Conservation (phyloP, 2,329 filamentous ascomycete genomes). For the Fusarium drepaniforme region DNA sequence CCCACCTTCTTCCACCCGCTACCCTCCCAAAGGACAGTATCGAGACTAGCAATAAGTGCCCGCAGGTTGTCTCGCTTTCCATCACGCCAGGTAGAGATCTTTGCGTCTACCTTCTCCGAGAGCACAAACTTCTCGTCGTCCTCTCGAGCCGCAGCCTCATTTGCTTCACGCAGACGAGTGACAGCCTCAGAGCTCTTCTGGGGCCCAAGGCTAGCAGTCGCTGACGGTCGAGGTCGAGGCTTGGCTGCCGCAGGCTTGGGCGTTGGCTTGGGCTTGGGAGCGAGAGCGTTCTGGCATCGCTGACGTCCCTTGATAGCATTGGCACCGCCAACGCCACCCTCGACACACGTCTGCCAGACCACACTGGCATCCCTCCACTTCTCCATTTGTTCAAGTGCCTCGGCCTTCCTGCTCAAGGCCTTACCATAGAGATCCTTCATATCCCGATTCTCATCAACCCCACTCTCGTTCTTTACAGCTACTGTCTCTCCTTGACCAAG, state of each 20-base stretch:
- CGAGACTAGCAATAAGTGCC: constrained; percentile 86
- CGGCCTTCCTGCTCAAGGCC: constrained; percentile 92
- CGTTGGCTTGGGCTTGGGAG: constrained; percentile 70
- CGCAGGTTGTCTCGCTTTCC: constrained; percentile 94
- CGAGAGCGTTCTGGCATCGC: constrained; percentile 88
- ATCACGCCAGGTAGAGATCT: constrained; percentile 84
- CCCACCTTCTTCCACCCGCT: constrained; percentile 98
- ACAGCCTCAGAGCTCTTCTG: constrained; percentile 80
- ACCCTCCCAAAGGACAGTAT: constrained; percentile 90
- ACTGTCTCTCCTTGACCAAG: constrained; percentile 87
- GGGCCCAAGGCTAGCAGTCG: constrained; percentile 53
- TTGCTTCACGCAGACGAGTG: constrained; percentile 82
- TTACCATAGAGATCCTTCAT: constrained; percentile 97
- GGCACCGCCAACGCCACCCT: constrained; percentile 86
- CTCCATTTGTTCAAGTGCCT: constrained; percentile 95
- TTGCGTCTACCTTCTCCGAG: constrained; percentile 85
- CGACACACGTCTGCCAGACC: constrained; percentile 86
- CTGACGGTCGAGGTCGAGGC: constrained; percentile 59
- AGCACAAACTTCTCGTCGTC: constrained; percentile 96
- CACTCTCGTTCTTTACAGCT: constrained; percentile 69
- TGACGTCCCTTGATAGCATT: constrained; percentile 88
- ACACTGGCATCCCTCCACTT: constrained; percentile 87
- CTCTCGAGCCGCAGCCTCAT: constrained; percentile 84
- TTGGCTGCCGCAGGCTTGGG: constrained; percentile 60
- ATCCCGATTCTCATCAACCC: constrained; percentile 76